Evolutionary conservation across 2,329 filamentous ascomycete genomes (phyloP).

Genomic region (Pestalotiopsis sp.): DNA sequence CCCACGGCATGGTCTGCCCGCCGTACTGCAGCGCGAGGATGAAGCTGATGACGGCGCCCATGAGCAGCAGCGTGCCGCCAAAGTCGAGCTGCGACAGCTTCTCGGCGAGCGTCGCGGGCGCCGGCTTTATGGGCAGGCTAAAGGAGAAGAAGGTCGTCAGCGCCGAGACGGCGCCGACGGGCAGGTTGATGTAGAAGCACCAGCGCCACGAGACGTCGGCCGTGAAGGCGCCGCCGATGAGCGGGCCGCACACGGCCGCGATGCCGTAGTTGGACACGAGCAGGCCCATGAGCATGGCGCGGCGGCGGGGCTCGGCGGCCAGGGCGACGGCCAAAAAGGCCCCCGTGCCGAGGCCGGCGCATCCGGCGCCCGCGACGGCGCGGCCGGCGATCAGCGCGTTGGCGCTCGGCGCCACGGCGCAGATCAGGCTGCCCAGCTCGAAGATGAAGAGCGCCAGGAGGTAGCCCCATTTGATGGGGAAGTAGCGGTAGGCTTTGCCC

Average conservation of each 20-base stretch:
- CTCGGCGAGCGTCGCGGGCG: constrained; percentile 17
- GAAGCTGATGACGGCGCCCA: constrained; percentile 33
- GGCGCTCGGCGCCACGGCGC: constrained; percentile 57
- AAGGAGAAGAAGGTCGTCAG: constrained; percentile 29
- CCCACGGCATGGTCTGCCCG: constrained; percentile 42
- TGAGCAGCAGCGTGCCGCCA: constrained; percentile 26
- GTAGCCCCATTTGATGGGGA: constrained; percentile 35
- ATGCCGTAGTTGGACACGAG: constrained; percentile 38
- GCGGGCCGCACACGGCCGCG: constrained; percentile 36
- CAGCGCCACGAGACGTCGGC: constrained; percentile 39
- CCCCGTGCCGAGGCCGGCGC: neutral
- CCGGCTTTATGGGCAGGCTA: constrained; percentile 18
- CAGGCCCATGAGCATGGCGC: constrained; percentile 36
- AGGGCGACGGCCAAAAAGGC: neutral
- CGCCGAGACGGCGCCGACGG: constrained; percentile 34
- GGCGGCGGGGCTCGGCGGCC: constrained; percentile 18
- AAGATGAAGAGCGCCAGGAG: constrained; percentile 38
- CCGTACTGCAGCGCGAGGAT: constrained; percentile 37
- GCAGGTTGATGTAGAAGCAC: constrained; percentile 44
- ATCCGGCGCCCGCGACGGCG: neutral
- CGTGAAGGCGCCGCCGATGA: constrained; percentile 42
- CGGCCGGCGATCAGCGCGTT: constrained; percentile 47
- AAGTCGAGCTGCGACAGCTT: constrained; percentile 33
- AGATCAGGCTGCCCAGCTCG: constrained; percentile 54
- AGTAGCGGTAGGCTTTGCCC: constrained; percentile 42